A percentile compares a stretch with the other conserved stretches of the same genome.
phyloP scores from a whole-genome alignment of 139 green algal genomes.

The Tetraselmis striata region DNA sequence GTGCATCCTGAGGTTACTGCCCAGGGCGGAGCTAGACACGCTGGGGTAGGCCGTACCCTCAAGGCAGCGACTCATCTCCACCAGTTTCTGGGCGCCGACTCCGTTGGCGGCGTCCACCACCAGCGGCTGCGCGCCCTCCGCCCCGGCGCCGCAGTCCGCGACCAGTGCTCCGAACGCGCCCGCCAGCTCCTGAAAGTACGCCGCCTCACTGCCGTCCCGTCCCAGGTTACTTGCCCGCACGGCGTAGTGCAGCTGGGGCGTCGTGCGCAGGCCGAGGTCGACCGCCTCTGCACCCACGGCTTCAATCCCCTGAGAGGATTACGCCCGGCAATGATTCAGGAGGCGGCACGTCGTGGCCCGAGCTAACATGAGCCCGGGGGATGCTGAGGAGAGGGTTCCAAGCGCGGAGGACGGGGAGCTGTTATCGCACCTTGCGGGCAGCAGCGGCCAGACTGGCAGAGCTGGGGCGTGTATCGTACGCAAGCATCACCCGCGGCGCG shows the following conservation, averaged over 20 bases:
- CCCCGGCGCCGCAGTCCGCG: not conserved
- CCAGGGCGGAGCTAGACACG: too few species aligned
- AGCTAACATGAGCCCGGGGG: too few species aligned
- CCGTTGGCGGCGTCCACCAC: conserved; percentile 92
- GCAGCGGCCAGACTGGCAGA: conserved; percentile 51
- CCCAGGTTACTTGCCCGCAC: conserved; percentile 36
- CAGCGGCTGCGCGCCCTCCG: conserved; percentile 25
- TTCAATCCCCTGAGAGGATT: conserved; percentile 47
- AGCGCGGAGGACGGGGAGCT: not conserved
- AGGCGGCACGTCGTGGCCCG: too few species aligned
- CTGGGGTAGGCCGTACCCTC: too few species aligned
- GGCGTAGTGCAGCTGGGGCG: conserved; percentile 89
- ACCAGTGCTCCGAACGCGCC: conserved; percentile 17
- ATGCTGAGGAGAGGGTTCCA: too few species aligned
- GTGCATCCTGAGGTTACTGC: too few species aligned
- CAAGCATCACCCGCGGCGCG: conserved; percentile 53
- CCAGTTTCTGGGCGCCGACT: conserved; percentile 72
- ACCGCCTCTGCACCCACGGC: conserved; percentile 37
- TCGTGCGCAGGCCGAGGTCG: conserved; percentile 72
- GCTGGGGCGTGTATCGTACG: conserved; percentile 69
- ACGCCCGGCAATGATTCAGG: too few species aligned
- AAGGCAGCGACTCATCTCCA: not conserved
- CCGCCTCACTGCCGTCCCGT: conserved; percentile 19
- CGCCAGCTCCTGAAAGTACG: conserved; percentile 39
- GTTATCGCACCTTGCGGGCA: conserved; percentile 15